Conservation (phyloP, 257 asterid species). For the Echium plantagineum region DNA sequence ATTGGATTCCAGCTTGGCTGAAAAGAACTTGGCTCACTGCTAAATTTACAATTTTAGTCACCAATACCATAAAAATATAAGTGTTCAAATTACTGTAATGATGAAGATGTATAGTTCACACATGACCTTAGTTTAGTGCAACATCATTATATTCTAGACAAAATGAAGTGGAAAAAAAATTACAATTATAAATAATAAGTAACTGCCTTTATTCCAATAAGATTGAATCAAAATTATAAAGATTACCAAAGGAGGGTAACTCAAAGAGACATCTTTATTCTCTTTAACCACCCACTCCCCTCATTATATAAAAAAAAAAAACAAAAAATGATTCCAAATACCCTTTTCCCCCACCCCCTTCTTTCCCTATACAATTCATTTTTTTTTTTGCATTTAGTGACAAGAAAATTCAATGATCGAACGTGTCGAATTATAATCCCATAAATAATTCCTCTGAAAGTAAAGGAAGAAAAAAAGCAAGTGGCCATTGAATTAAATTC, state of each 20-base stretch:
- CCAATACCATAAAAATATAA: too few relatives aligned
- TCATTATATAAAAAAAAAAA: slow-evolving; percentile 36
- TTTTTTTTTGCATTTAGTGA: slow-evolving; percentile 11
- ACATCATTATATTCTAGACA: not conserved
- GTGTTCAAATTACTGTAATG: too few relatives aligned
- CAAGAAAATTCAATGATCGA: not conserved
- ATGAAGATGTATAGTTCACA: too few relatives aligned
- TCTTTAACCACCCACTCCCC: slow-evolving; percentile 33
- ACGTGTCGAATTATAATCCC: slow-evolving; percentile 6
- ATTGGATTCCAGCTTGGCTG: too few relatives aligned
- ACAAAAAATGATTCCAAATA: slow-evolving; percentile 18
- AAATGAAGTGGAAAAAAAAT: slow-evolving; percentile 14
- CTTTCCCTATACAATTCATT: slow-evolving; percentile 47
- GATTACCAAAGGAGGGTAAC: slow-evolving; percentile 37
- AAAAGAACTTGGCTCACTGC: too few relatives aligned
- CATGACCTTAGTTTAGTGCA: not conserved
- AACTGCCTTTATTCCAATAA: slow-evolving; percentile 24
- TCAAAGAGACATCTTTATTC: slow-evolving; percentile 71
- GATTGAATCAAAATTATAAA: slow-evolving; percentile 21
- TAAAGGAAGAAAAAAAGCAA: slow-evolving; percentile 17
- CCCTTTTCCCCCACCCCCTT: slow-evolving; percentile 20
- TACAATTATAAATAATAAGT: slow-evolving; percentile 29
- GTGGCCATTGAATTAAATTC: slow-evolving; percentile 12
- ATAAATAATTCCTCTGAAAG: slow-evolving; percentile 18
- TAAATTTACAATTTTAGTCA: too few relatives aligned